These are phyloP conservation scores for Zizania palustris DNA, from an alignment of 202 grass and related monocot genomes.

Conservation along the genomic window DNA sequence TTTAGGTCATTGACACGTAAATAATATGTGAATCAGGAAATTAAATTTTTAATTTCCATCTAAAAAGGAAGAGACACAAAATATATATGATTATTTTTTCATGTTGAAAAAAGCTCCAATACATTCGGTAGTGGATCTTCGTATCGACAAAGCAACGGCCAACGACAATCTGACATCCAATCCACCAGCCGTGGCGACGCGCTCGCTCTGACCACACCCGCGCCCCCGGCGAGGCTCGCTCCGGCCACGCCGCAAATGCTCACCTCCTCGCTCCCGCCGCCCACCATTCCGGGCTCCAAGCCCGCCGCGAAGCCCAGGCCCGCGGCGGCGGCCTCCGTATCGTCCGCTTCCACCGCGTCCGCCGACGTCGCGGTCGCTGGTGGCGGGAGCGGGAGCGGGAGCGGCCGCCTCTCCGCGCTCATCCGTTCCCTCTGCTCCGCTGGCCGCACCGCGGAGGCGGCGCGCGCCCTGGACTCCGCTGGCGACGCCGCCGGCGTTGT, in stretches of 20 bases:
- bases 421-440: slow-evolving; percentile 62
- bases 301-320: slow-evolving; percentile 27
- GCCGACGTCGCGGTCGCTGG: not conserved
- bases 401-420: slow-evolving; percentile 55
- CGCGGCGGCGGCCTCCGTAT: not conserved
- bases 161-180: slow-evolving; percentile 5
- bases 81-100: not conserved
- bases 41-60: too few species aligned
- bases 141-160: not conserved
- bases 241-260: slow-evolving; percentile 35
- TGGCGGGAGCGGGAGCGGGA: too few species aligned
- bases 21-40: too few species aligned
- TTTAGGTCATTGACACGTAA: too few species aligned
- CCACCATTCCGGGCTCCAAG: slow-evolving; percentile 33
- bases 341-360: not conserved
- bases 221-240: not conserved
- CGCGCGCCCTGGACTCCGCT: slow-evolving; percentile 42
- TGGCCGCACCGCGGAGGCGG: slow-evolving; percentile 53
- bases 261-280: slow-evolving; percentile 50
- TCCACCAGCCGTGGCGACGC: not conserved
- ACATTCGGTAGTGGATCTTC: too few species aligned
- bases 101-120: not conserved
- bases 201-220: not conserved
- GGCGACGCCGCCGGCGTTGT: slow-evolving; percentile 54
- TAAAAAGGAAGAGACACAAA: too few species aligned